These are phyloP conservation scores for Aspergillus eucalypticola DNA, from an alignment of 2,329 filamentous ascomycete genomes.

Conservation along the genomic window DNA sequence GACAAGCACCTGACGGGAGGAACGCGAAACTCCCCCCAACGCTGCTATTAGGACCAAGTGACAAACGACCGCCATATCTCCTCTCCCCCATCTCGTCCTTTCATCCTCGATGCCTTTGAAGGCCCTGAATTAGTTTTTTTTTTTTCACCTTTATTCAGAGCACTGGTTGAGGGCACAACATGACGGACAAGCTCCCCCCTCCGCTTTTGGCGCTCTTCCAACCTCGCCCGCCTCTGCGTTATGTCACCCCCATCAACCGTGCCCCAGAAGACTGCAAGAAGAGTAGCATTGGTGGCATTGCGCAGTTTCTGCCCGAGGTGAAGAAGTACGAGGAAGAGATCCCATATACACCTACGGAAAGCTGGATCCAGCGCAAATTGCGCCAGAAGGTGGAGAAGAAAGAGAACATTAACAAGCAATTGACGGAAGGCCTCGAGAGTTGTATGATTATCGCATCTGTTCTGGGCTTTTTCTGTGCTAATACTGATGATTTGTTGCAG, in stretches of 20 bases:
- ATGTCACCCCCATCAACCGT: conserved; percentile 79
- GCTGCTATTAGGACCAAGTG: conserved; percentile 9
- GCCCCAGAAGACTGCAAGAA: conserved; percentile 81
- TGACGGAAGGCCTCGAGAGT: conserved; percentile 63
- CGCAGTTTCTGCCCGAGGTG: conserved; percentile 71
- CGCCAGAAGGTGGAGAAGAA: conserved; percentile 80
- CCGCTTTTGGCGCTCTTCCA: conserved; percentile 93
- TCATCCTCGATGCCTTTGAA: conserved; percentile 12
- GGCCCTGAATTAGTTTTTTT: not conserved
- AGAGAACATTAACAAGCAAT: conserved; percentile 62
- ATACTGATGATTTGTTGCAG: conserved; percentile 46
- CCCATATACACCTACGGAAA: conserved; percentile 79
- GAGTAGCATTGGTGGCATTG: conserved; percentile 70
- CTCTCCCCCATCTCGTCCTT: not conserved
- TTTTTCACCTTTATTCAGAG: not conserved
- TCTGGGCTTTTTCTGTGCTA: not conserved
- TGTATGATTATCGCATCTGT: conserved; percentile 52
- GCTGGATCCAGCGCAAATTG: conserved; percentile 86
- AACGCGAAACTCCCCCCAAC: conserved; percentile 26
- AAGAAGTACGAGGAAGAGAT: conserved; percentile 77
- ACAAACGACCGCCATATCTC: not conserved
- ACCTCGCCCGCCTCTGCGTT: conserved; percentile 87
- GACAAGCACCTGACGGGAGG: conserved; percentile 8
- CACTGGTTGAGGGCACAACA: conserved; percentile 45
- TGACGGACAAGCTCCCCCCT: conserved; percentile 96